phyloP scores from a whole-genome alignment of 78 protist species.

The Tieghemostelium lacteum region DNA sequence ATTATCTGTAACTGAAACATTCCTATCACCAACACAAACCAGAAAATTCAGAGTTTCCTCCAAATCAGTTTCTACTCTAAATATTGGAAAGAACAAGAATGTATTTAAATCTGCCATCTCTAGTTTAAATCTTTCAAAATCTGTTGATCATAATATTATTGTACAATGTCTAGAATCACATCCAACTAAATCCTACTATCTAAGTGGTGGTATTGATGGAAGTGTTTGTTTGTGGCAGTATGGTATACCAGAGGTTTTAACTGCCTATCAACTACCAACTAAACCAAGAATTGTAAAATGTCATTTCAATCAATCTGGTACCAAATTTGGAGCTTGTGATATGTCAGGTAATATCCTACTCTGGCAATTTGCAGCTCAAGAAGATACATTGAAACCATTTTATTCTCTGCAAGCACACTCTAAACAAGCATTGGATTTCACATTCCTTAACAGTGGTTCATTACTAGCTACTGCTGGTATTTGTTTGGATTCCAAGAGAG shows the following conservation, averaged over 20 bases:
- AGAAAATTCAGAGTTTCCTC: constrained; percentile 30
- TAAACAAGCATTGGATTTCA: constrained; percentile 67
- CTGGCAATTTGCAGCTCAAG: constrained; percentile 78
- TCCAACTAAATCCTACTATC: constrained; percentile 49
- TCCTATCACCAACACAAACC: constrained; percentile 1
- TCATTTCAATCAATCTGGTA: constrained; percentile 69
- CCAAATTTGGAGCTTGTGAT: constrained; percentile 82
- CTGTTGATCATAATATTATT: constrained; percentile 68
- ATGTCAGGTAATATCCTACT: constrained; percentile 63
- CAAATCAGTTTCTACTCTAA: constrained; percentile 27
- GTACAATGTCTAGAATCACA: constrained; percentile 79
- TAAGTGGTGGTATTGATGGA: constrained; percentile 81
- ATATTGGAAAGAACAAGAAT: constrained; percentile 3
- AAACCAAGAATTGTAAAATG: constrained; percentile 52
- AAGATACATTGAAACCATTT: constrained; percentile 67
- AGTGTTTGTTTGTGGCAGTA: constrained; percentile 71
- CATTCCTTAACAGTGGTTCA: constrained; percentile 65
- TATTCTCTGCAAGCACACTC: constrained; percentile 60
- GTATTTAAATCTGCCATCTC: constrained; percentile 22
- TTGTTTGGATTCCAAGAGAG: constrained; percentile 11
- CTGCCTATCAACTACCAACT: constrained; percentile 60
- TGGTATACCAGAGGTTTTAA: constrained; percentile 62
- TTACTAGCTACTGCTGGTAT: constrained; percentile 78
- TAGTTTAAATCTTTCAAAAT: background rate
- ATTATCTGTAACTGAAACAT: background rate